Conservation (phyloP, 108 stramenopile genomes). For the Skeletonema potamos region DNA sequence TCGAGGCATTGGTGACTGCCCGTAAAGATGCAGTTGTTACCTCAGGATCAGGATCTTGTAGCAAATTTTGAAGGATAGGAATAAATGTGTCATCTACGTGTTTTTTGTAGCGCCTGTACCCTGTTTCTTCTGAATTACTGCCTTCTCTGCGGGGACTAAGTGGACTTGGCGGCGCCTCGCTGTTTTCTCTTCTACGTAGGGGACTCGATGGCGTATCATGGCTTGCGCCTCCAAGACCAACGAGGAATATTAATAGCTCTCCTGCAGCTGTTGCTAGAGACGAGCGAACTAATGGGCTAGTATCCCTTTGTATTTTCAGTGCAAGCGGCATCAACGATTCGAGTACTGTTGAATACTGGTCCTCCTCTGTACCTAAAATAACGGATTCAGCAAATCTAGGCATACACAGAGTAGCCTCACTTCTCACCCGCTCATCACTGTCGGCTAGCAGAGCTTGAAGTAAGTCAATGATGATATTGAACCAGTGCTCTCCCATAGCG, state of each 20-base stretch:
- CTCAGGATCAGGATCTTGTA: constrained; percentile 86
- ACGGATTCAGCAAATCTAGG: constrained; percentile 78
- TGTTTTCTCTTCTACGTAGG: constrained; percentile 7
- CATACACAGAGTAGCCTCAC: constrained; percentile 85
- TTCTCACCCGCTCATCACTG: constrained; percentile 79
- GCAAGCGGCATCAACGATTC: constrained; percentile 82
- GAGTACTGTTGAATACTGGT: constrained; percentile 56
- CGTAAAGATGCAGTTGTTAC: constrained; percentile 86
- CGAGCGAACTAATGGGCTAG: constrained; percentile 65
- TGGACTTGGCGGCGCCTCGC: constrained; percentile 8
- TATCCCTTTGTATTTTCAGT: constrained; percentile 78
- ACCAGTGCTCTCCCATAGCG: constrained; percentile 90
- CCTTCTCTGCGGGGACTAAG: constrained; percentile 34
- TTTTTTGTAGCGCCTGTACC: constrained; percentile 59
- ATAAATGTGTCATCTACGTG: constrained; percentile 85
- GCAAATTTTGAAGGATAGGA: constrained; percentile 79
- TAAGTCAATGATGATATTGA: constrained; percentile 87
- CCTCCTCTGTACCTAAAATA: constrained; percentile 23
- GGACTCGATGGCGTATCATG: constrained; percentile 38
- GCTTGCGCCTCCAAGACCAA: constrained; percentile 56
- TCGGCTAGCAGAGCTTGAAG: constrained; percentile 77
- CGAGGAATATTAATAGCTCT: constrained; percentile 79
- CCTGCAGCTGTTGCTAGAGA: constrained; percentile 84
- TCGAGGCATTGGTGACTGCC: constrained; percentile 89
- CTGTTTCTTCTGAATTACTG: constrained; percentile 13